Base-by-base conservation (phyloP, 1,284 basidiomycete genomes). In the Naganishia liquefaciens region DNA sequence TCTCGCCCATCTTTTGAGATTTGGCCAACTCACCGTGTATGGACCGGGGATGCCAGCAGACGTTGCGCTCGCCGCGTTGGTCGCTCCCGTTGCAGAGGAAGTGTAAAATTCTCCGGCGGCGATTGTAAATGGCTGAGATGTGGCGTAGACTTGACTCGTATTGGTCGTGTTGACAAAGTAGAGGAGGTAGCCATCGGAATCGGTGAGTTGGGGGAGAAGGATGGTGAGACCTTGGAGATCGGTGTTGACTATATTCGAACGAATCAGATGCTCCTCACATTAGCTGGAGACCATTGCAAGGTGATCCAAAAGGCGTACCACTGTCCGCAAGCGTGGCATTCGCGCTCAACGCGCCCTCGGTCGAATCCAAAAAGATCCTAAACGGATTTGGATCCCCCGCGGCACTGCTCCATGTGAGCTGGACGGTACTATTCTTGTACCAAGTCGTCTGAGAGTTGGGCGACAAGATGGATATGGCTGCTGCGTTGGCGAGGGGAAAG, bases 101-200 rank as follows among this genome's bases (percentile, higher is more conserved):
- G 27, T 54, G 23, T 28, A 33, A 3, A 33, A 52, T 25, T 46
- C 70, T 72, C 77, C 77, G 37, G 68, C 66, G 40, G 70, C 70
- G 51, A 79, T 75, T 65, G 77, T 74, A 75, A 84, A 84, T 23
- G 73, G 60, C 37, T 78, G 67, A 68, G 79, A 80, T 43, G 72
- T 75, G 9, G 83, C 82, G 63, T 77, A 81, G 37, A 83, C 72
- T 62, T 82, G 77, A 11, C 71, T 68, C 49, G 67, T 53, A 74
- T 84, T 81, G 43, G 73, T 71, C 19, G 80, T 77, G 73, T 82
- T 83, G 61, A 81, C 78, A 62, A 84, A 81, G 64, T 74, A 71
- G 42, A 84, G 80, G 46, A 74, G 70, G 73, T 82, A 84, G 54
- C 76, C 77, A 62, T 39, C 25, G 5, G 53, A 54, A 40, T 62